These are phyloP conservation scores for Malus hybrid DNA, from an alignment of 331 rosid genomes.

Conservation along the genomic window DNA sequence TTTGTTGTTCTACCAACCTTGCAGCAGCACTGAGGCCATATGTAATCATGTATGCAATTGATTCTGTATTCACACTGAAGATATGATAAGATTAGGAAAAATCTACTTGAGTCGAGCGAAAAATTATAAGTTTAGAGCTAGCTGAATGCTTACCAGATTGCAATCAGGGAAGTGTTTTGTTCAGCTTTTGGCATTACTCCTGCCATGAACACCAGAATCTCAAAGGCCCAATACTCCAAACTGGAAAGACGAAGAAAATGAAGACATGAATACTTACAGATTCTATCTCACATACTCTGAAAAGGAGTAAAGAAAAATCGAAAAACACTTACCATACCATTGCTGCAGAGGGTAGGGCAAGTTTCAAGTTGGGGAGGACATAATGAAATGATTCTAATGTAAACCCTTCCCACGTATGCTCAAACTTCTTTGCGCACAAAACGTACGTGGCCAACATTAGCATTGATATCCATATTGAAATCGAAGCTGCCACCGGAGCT, in stretches of 20 bases:
- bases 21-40: constrained; percentile 89
- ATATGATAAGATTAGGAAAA: not conserved
- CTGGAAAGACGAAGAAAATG: constrained; percentile 20
- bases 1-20: constrained; percentile 38
- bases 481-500: constrained; percentile 55
- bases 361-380: constrained; percentile 39
- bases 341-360: constrained; percentile 70
- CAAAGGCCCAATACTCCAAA: constrained; percentile 93
- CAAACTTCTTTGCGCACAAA: constrained; percentile 30
- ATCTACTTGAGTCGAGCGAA: not conserved
- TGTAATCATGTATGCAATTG: constrained; percentile 56
- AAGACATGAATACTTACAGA: not conserved
- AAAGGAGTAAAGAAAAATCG: not conserved
- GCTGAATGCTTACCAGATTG: constrained; percentile 55
- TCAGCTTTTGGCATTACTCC: constrained; percentile 65
- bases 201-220: constrained; percentile 72
- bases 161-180: constrained; percentile 70
- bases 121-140: not conserved
- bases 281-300: not conserved
- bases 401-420: constrained; percentile 66
- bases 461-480: constrained; percentile 57
- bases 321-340: constrained; percentile 66
- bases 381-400: constrained; percentile 41
- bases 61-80: constrained; percentile 60
- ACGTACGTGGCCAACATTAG: constrained; percentile 33